These are phyloP conservation scores for Stereum hirsutum DNA, from an alignment of 1,284 basidiomycete genomes.

Conservation along the genomic window DNA sequence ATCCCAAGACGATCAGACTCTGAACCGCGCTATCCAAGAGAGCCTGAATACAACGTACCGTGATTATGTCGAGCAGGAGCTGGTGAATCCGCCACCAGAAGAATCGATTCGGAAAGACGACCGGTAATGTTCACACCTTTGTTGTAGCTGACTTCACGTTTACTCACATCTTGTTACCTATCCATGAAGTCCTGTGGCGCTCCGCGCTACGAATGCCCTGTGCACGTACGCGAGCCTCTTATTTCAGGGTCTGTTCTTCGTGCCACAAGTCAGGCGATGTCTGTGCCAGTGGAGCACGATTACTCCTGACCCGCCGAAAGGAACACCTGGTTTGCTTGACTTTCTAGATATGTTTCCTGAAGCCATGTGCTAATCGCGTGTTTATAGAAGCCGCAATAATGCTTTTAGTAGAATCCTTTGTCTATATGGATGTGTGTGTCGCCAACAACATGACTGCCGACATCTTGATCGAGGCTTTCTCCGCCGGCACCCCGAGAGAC, in stretches of 20 bases:
- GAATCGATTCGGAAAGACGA: slow-evolving; percentile 45
- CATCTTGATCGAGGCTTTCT: slow-evolving; percentile 22
- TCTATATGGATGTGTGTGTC: slow-evolving; percentile 47
- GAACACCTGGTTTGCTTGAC: too few relatives aligned
- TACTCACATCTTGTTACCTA: slow-evolving; percentile 2
- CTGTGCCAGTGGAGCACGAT: too few relatives aligned
- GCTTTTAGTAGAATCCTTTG: slow-evolving; percentile 53
- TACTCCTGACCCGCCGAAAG: too few relatives aligned
- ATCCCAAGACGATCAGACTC: slow-evolving; percentile 42
- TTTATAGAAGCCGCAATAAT: slow-evolving; percentile 29
- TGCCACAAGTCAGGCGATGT: slow-evolving; percentile 73
- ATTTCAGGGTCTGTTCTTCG: slow-evolving; percentile 52
- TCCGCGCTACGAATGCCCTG: slow-evolving; percentile 44
- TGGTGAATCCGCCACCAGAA: slow-evolving; percentile 35
- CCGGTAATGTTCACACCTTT: slow-evolving; percentile 31
- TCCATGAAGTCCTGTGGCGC: slow-evolving; percentile 50
- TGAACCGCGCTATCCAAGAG: slow-evolving; percentile 59
- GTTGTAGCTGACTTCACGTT: slow-evolving; percentile 3
- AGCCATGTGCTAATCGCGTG: slow-evolving; percentile 9
- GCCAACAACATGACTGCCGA: slow-evolving; percentile 34
- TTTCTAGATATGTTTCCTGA: slow-evolving; percentile 10
- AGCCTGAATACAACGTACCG: slow-evolving; percentile 33
- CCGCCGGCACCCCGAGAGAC: slow-evolving; percentile 24
- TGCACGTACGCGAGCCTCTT: slow-evolving; percentile 52
- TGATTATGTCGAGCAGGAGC: slow-evolving; percentile 19